Evolutionary conservation across 2,329 filamentous ascomycete genomes (phyloP), one percentile per base, ranked within the genome.

Genomic region (Colletotrichum theobromicola): DNA sequence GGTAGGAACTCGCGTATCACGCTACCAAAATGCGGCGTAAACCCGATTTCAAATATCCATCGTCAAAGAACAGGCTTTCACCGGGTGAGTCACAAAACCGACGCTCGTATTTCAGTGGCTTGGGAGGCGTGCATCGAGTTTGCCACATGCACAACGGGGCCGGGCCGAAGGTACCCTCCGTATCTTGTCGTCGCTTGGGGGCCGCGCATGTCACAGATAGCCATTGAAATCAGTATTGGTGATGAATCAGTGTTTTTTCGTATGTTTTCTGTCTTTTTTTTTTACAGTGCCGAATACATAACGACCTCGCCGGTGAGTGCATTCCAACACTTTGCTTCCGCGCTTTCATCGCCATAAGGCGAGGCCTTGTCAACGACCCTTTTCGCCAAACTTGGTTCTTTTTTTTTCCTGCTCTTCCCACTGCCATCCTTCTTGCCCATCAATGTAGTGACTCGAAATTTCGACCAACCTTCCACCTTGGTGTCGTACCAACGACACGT

Each of bases 291-390:
- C 53, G 21, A 28, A 32, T 7, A 8, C 35, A 10, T 5, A 15
- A 18, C 13, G 34, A 8, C 21, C n/a, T 55, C 21, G 24, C 24
- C 37, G 32, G 15, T 37, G 35, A 2, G 55, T 30, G 13, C 55
- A 65, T 72, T 68, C 64, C 70, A 55, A 64, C 55, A 62, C 32
- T 61, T 7, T 60, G 64, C 63, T 61, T 61, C 46, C 60, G 60
- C 60, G n/a, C 46, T 61, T 6, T 13, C 32, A 55, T 21, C 34
- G 28, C 53, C 42, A 16, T 24, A 6, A 7, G 21, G 28, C 37
- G 34, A 50, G 62, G 7, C 34, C 30, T 42, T 30, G n/a, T 30
- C 37, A 16, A 18, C 30, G n/a, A 37, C 35, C 2, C 13, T 61
- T 37, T 55, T 62, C 24, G 15, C 32, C 37, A 16, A 28, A 37